Evolutionary conservation across 2,329 filamentous ascomycete genomes (phyloP).

Genomic region (Penicillium sp.): DNA sequence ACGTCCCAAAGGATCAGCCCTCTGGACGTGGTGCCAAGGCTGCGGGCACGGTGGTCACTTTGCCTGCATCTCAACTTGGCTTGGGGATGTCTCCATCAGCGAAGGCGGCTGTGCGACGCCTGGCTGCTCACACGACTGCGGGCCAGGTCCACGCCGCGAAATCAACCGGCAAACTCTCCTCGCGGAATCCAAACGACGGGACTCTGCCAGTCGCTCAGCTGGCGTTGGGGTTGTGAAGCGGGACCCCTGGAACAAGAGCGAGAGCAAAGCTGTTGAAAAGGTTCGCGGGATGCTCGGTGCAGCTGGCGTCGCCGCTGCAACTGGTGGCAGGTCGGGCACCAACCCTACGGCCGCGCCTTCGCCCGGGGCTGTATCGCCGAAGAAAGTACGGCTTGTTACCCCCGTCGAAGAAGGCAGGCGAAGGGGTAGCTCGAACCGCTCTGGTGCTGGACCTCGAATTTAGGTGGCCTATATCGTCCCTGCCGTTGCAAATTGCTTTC

Average conservation of each 20-base stretch:
- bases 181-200: slow-evolving; percentile 31
- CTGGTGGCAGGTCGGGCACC: slow-evolving; percentile 14
- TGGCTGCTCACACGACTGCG: slow-evolving; percentile 57
- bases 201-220: slow-evolving; percentile 30
- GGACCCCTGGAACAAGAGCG: slow-evolving; percentile 41
- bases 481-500: neutral
- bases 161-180: slow-evolving; percentile 32
- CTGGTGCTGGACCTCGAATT: slow-evolving; percentile 12
- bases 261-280: slow-evolving; percentile 45
- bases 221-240: slow-evolving; percentile 38
- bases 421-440: slow-evolving; percentile 18
- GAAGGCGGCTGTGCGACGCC: slow-evolving; percentile 54
- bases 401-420: slow-evolving; percentile 39
- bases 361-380: slow-evolving; percentile 38
- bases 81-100: slow-evolving; percentile 43
- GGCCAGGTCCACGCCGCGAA: slow-evolving; percentile 45
- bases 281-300: slow-evolving; percentile 41
- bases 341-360: slow-evolving; percentile 20
- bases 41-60: slow-evolving; percentile 58
- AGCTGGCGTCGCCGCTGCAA: slow-evolving; percentile 30
- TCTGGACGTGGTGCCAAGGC: slow-evolving; percentile 54
- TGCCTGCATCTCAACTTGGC: slow-evolving; percentile 54
- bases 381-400: slow-evolving; percentile 43
- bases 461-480: slow-evolving; percentile 3
- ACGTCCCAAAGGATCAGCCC: slow-evolving; percentile 31